phyloP scores from a whole-genome alignment of 2,329 filamentous ascomycete species.

The Diatrype stigma region DNA sequence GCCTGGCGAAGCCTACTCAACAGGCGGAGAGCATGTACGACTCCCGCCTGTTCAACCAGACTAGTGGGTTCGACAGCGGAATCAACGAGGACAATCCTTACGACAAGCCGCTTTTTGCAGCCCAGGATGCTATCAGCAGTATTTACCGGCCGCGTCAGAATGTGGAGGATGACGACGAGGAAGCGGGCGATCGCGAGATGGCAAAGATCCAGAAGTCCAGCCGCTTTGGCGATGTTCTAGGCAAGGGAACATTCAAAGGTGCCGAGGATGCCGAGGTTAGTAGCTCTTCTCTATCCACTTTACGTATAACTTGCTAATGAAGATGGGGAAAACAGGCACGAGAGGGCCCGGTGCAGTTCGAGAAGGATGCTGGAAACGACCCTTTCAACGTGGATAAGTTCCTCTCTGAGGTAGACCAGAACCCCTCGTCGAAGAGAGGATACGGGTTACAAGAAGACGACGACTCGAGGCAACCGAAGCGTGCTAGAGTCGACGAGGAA shows the following conservation, averaged over 20 bases:
- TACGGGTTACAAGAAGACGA: slow-evolving; percentile 73
- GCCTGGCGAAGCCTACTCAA: slow-evolving; percentile 90
- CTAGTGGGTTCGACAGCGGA: slow-evolving; percentile 81
- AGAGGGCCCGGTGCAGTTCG: slow-evolving; percentile 92
- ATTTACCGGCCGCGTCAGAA: slow-evolving; percentile 83
- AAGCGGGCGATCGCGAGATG: slow-evolving; percentile 76
- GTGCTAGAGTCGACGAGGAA: slow-evolving; percentile 74
- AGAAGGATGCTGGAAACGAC: slow-evolving; percentile 73
- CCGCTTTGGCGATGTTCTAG: slow-evolving; percentile 80
- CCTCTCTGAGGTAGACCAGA: slow-evolving; percentile 72
- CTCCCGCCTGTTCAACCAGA: slow-evolving; percentile 90
- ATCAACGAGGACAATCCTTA: slow-evolving; percentile 98
- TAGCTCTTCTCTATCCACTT: slow-evolving; percentile 8
- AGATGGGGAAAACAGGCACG: slow-evolving; percentile 49
- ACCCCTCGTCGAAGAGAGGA: slow-evolving; percentile 61
- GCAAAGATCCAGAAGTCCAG: slow-evolving; percentile 81
- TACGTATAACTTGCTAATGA: slow-evolving; percentile 26
- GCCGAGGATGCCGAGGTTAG: slow-evolving; percentile 74
- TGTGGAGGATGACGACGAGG: slow-evolving; percentile 73
- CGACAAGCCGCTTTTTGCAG: slow-evolving; percentile 94
- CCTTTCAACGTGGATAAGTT: slow-evolving; percentile 95
- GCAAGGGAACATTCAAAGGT: slow-evolving; percentile 87
- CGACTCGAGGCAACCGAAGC: slow-evolving; percentile 60
- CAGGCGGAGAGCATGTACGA: slow-evolving; percentile 95
- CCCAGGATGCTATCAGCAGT: slow-evolving; percentile 88